Evolutionary conservation across 1,284 basidiomycete genomes (phyloP).

Genomic region (Ustilago trichophora): DNA sequence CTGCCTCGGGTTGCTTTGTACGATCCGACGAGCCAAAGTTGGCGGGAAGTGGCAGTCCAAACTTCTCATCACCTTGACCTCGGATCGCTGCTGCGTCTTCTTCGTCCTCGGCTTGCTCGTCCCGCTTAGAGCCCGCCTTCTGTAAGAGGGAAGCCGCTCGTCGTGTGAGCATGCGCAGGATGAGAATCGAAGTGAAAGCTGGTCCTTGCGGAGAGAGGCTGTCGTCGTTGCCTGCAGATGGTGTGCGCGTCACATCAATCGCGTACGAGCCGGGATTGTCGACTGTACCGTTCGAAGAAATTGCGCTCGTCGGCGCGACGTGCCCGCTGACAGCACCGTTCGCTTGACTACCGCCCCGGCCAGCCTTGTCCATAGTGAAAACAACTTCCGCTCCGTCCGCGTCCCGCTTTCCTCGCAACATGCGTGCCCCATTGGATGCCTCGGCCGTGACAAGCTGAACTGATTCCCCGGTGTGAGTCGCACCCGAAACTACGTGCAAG

Average conservation of each 20-base stretch:
- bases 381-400: constrained; percentile 21
- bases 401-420: constrained; percentile 21
- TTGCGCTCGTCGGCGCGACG: constrained; percentile 10
- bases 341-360: too few species aligned
- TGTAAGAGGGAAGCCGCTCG: constrained; percentile 47
- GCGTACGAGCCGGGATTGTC: constrained; percentile 55
- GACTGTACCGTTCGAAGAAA: constrained; percentile 46
- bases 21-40: constrained; percentile 40
- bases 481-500: constrained; percentile 21
- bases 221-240: constrained; percentile 50
- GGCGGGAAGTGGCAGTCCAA: constrained; percentile 56
- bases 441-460: constrained; percentile 12
- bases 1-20: neutral
- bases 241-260: constrained; percentile 61
- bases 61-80: constrained; percentile 52
- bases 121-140: constrained; percentile 42
- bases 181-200: constrained; percentile 54
- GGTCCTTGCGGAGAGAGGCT: constrained; percentile 55
- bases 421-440: constrained; percentile 21
- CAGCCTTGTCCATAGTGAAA: constrained; percentile 21
- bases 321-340: constrained; percentile 10
- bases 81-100: constrained; percentile 32
- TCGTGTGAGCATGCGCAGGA: constrained; percentile 58
- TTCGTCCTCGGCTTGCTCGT: constrained; percentile 6
- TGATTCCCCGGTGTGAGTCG: constrained; percentile 25